Base-by-base conservation (phyloP, 768 basidiomycete species). In the Neoboletus magnificus region DNA sequence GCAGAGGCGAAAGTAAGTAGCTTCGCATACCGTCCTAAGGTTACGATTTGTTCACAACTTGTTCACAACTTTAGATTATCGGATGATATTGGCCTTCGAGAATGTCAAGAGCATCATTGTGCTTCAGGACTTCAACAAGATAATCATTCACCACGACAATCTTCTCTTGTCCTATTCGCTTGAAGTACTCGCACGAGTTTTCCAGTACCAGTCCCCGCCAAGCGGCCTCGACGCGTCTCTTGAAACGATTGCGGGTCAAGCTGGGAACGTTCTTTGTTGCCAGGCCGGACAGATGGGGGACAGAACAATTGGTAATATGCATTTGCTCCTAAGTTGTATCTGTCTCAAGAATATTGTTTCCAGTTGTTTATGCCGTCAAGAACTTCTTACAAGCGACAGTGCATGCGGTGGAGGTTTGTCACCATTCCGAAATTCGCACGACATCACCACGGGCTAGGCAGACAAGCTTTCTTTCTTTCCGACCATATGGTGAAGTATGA, bases 351-450 rank as follows among this genome's bases (percentile, higher is more conserved):
- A 11, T 41, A 11, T 27, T 50, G 18, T 55, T 37, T 60, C 40
- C 18, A 92, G 91, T 92, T 45, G 75, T 91, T 15, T 91, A 83
- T 66, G 82, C 84, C 27, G 9, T 79, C 75, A 54, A 90, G 86
- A 73, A 77, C 77, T 55, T 84, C 40, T 68, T 89, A 40, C 82
- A 87, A 55, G 70, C 79, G 3, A 82, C 80, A 3, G 68, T 93
- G 29, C 78, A 87, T 57, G 76, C 81, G 12, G 58, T 90, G 16
- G 87, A 92, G 68, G 80, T 79, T 3, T 69, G 80, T 41, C 71
- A 76, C 54, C 66, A 73, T 8, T 66, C 70, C 16, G 78, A 79
- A 23, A 57, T 67, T 18, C 63, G 65, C n/a, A 47, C 67, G 20
- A 62, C 72, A 4, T 76, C 79, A 0, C 67, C 73, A 52, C 75